phyloP scores from a whole-genome alignment of 2,329 filamentous ascomycete species.

The Magnaporthiopsis incrustans region DNA sequence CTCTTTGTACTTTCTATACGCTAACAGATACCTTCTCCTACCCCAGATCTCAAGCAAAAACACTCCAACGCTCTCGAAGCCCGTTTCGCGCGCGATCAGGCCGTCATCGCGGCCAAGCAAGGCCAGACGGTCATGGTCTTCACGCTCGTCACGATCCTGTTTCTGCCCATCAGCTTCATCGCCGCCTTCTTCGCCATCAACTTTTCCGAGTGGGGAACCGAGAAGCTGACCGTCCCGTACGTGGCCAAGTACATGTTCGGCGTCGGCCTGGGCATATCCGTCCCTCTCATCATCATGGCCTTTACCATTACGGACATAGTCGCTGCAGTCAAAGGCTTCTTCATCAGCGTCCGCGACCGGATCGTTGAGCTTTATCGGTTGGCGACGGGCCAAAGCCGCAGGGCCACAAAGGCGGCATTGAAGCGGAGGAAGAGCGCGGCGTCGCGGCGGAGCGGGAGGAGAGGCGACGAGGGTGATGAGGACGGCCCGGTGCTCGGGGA shows the following conservation, averaged over 20 bases:
- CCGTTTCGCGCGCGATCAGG: conserved; percentile 52
- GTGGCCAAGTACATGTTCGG: conserved; percentile 25
- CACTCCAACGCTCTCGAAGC: conserved; percentile 61
- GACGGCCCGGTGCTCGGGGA: neutral
- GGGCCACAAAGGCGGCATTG: neutral
- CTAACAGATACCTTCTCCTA: neutral
- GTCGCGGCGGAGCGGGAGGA: neutral
- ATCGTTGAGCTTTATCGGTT: neutral
- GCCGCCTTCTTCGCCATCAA: conserved; percentile 36
- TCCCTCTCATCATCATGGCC: conserved; percentile 28
- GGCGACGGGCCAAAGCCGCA: neutral
- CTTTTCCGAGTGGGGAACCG: conserved; percentile 33
- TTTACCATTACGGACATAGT: conserved; percentile 28
- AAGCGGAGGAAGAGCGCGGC: neutral
- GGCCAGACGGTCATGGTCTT: conserved; percentile 36
- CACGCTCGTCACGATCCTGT: conserved; percentile 37
- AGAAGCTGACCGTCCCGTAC: conserved; percentile 17
- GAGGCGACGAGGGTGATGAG: neutral
- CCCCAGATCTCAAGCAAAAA: conserved; percentile 55
- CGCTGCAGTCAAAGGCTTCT: conserved; percentile 11
- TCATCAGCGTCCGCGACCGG: conserved; percentile 1
- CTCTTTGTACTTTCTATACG: neutral
- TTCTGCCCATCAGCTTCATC: conserved; percentile 35
- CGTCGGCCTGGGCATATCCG: conserved; percentile 30
- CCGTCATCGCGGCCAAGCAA: conserved; percentile 47